These are phyloP conservation scores for Paxillus rubicundulus DNA, from an alignment of 768 basidiomycete species.

Conservation along the genomic window DNA sequence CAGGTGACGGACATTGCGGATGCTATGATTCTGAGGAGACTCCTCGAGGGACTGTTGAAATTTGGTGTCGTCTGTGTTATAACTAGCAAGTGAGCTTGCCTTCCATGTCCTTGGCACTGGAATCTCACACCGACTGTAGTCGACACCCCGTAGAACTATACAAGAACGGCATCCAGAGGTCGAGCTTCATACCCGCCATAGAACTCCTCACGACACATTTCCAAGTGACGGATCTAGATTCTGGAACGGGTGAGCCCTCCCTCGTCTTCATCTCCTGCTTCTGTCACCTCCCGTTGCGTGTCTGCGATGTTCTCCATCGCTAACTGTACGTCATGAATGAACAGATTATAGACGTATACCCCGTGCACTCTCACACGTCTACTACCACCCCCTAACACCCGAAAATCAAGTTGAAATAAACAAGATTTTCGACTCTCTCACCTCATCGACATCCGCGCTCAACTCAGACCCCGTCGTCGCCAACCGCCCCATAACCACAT, in stretches of 20 bases:
- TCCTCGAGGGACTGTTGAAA: constrained; percentile 82
- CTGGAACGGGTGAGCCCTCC: constrained; percentile 72
- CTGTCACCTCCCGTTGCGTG: not conserved
- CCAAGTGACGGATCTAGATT: constrained; percentile 88
- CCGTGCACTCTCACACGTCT: constrained; percentile 89
- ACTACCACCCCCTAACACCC: constrained; percentile 76
- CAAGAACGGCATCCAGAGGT: constrained; percentile 96
- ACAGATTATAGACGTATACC: constrained; percentile 94
- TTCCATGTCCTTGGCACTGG: not conserved
- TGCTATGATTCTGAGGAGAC: constrained; percentile 92
- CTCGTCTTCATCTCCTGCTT: not conserved
- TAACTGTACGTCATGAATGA: too few species aligned
- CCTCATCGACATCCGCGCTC: constrained; percentile 38
- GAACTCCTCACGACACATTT: constrained; percentile 87
- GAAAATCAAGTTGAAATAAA: constrained; percentile 68
- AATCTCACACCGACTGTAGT: constrained; percentile 39
- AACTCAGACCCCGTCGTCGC: constrained; percentile 49
- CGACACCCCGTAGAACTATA: constrained; percentile 97
- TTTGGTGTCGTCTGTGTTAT: constrained; percentile 93
- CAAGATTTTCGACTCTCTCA: constrained; percentile 79
- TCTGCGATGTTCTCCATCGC: too few species aligned
- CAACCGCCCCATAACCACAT: constrained; percentile 72
- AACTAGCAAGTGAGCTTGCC: constrained; percentile 86
- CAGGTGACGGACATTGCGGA: constrained; percentile 99
- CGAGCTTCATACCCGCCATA: constrained; percentile 93